Evolutionary conservation across 805 yeast genomes (phyloP).

Genomic region (Zygoascus biomembranicola): DNA sequence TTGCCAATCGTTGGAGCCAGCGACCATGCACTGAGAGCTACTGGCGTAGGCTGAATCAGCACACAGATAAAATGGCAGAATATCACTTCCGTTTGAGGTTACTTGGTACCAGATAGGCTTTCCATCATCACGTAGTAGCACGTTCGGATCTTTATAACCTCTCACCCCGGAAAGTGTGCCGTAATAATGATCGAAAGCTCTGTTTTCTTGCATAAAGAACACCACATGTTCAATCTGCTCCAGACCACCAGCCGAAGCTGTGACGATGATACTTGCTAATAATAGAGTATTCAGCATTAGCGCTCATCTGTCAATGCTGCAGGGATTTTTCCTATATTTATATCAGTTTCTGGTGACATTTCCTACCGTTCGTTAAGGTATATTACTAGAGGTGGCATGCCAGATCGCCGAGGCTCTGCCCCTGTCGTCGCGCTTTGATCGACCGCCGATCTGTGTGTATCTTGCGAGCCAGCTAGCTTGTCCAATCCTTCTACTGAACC

Average conservation of each 20-base stretch:
- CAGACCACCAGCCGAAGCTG: constrained; percentile 2
- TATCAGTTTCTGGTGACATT: too few species aligned
- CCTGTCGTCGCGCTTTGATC: too few species aligned
- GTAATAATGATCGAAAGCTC: constrained; percentile 19
- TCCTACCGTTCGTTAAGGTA: too few species aligned
- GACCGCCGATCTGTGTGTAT: too few species aligned
- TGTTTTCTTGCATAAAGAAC: constrained; percentile 19
- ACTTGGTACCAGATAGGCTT: constrained; percentile 14
- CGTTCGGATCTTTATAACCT: constrained; percentile 21
- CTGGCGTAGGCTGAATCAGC: constrained; percentile 14
- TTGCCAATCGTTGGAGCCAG: constrained; percentile 23
- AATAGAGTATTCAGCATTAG: neutral
- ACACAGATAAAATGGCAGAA: constrained; percentile 19
- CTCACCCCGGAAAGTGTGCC: constrained; percentile 21
- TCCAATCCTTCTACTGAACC: too few species aligned
- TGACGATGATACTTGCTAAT: neutral
- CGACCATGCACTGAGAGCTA: constrained; percentile 18
- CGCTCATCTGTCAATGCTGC: too few species aligned
- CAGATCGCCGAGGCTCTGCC: too few species aligned
- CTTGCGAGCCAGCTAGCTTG: too few species aligned
- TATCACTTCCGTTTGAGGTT: constrained; percentile 1
- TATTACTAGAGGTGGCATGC: too few species aligned
- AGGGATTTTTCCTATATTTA: too few species aligned
- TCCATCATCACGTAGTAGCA: constrained; percentile 2
- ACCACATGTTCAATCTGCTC: constrained; percentile 14